phyloP scores from a whole-genome alignment of 768 basidiomycete genomes.

The Pholiota molesta region DNA sequence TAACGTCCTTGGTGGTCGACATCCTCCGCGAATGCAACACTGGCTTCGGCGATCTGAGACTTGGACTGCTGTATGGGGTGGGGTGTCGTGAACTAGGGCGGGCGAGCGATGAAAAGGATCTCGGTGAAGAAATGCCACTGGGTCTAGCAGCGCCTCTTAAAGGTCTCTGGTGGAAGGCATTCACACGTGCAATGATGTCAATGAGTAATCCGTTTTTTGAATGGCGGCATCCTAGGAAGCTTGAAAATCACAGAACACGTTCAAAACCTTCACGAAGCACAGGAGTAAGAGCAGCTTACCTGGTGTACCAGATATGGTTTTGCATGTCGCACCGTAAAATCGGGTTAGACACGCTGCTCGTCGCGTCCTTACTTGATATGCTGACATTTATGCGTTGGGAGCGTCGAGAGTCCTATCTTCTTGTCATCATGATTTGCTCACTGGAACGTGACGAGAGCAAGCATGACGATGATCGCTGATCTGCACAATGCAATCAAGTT shows the following conservation, averaged over 20 bases:
- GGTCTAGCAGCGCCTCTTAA: background rate
- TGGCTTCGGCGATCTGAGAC: background rate
- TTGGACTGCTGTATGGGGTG: background rate
- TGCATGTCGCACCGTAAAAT: background rate
- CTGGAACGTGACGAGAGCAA: background rate
- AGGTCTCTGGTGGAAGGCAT: conserved; percentile 1
- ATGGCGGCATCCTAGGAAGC: background rate
- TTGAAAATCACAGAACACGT: background rate
- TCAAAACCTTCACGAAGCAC: background rate
- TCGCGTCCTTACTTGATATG: background rate
- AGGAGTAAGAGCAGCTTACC: background rate
- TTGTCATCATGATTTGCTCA: background rate
- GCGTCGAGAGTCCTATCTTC: background rate
- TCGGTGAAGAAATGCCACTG: background rate
- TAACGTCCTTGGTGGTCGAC: conserved; percentile 17
- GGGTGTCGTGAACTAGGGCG: background rate
- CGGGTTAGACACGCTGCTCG: background rate
- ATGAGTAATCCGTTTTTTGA: background rate
- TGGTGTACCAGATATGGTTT: background rate
- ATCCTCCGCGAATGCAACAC: conserved; percentile 6
- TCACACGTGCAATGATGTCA: conserved; percentile 8
- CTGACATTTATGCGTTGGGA: background rate
- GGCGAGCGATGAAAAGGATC: background rate
- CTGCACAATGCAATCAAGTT: too few relatives aligned
- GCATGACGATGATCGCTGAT: too few relatives aligned